A percentile compares a stretch with the other conserved stretches of the same genome.
phyloP scores from a whole-genome alignment of 257 asterid species.

The Solanum tacnaense region DNA sequence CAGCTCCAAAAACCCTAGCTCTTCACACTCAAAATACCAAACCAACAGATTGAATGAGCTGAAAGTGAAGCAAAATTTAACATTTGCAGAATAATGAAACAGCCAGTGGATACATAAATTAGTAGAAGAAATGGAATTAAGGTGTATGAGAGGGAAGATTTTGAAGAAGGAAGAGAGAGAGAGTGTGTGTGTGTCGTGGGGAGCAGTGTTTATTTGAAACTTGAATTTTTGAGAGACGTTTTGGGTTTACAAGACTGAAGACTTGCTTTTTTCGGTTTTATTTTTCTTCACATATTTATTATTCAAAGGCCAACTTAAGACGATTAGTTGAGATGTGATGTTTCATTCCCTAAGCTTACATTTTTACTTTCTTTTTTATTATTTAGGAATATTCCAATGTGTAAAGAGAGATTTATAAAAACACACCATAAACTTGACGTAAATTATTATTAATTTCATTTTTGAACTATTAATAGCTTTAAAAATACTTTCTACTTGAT shows the following conservation, averaged over 20 bases:
- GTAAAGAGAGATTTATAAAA: too few species aligned
- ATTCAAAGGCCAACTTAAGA: neutral
- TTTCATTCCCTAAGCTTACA: neutral
- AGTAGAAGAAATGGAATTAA: neutral
- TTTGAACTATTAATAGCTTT: too few species aligned
- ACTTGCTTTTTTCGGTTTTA: neutral
- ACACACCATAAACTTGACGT: too few species aligned
- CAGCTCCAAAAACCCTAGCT: conserved; percentile 21
- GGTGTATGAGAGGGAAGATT: neutral
- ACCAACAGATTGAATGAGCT: conserved; percentile 16
- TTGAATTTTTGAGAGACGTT: conserved; percentile 1
- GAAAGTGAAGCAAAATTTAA: conserved; percentile 13
- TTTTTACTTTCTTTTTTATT: neutral
- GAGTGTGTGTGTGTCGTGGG: neutral
- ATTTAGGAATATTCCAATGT: too few species aligned
- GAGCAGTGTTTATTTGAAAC: neutral
- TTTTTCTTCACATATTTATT: neutral
- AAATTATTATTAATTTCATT: too few species aligned
- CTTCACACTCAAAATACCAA: conserved; percentile 5
- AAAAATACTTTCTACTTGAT: too few species aligned
- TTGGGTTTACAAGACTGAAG: neutral
- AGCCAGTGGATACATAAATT: neutral
- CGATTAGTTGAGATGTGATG: neutral
- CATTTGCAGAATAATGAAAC: neutral
- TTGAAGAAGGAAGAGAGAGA: neutral